These are phyloP conservation scores for Anethum foeniculum DNA, from an alignment of 140 eudicot genomes.

Conservation along the genomic window DNA sequence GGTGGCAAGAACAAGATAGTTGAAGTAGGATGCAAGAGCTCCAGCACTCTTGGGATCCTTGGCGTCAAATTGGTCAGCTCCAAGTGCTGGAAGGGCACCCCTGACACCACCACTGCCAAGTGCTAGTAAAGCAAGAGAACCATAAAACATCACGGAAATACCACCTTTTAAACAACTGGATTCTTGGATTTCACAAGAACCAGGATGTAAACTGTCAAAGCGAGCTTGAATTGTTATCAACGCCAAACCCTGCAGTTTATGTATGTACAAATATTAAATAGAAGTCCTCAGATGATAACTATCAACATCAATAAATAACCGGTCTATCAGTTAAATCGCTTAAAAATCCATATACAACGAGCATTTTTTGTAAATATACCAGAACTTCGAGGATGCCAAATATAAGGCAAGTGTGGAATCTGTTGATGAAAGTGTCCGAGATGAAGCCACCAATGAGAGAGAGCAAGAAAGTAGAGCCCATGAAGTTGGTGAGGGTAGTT, in stretches of 20 bases:
- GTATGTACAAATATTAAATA: background rate
- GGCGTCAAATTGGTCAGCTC: constrained; percentile 67
- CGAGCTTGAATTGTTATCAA: constrained; percentile 70
- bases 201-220: constrained; percentile 34
- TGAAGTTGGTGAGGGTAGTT: constrained; percentile 62
- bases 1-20: constrained; percentile 46
- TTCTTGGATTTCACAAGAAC: constrained; percentile 25
- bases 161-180: constrained; percentile 45
- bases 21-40: constrained; percentile 62
- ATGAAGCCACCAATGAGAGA: constrained; percentile 65
- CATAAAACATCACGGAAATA: constrained; percentile 44
- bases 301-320: background rate
- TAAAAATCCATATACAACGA: background rate
- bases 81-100: constrained; percentile 72
- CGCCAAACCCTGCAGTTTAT: constrained; percentile 30
- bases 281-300: background rate
- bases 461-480: constrained; percentile 69
- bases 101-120: constrained; percentile 65
- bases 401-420: constrained; percentile 38
- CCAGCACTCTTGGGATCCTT: constrained; percentile 43
- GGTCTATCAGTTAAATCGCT: background rate
- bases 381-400: constrained; percentile 51
- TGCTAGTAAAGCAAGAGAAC: constrained; percentile 46
- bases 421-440: constrained; percentile 59
- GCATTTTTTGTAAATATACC: constrained; percentile 20